phyloP scores from a whole-genome alignment of 73 alveolate species.

The Paramecium tetraurelia region DNA sequence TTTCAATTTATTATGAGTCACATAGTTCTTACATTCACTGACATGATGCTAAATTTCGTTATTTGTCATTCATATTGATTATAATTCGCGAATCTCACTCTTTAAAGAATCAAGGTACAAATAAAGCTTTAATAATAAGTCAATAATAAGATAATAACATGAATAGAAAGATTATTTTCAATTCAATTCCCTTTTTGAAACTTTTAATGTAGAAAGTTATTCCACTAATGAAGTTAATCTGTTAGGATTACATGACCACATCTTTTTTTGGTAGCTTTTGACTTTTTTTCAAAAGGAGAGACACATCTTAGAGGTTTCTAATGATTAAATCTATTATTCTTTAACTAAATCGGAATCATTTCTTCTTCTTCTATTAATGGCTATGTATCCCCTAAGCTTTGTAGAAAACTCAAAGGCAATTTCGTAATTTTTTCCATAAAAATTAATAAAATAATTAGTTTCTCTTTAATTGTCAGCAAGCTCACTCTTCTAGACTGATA shows the following conservation, averaged over 20 bases:
- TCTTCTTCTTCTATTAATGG: not conserved
- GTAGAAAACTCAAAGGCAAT: not conserved
- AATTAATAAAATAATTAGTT: not conserved
- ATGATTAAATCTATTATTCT: not conserved
- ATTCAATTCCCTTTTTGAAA: not conserved
- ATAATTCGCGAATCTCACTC: not conserved
- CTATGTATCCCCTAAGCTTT: not conserved
- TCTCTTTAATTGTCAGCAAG: too few relatives aligned
- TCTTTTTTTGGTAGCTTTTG: not conserved
- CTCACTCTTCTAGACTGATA: not conserved
- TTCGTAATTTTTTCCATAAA: not conserved
- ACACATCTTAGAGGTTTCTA: not conserved
- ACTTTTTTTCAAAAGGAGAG: not conserved
- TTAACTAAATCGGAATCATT: not conserved
- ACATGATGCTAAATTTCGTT: not conserved
- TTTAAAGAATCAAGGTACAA: not conserved
- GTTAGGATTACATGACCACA: not conserved
- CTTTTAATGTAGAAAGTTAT: not conserved
- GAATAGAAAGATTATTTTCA: not conserved
- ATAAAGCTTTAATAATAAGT: not conserved
- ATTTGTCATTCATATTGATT: not conserved
- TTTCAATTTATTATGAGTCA: too few relatives aligned
- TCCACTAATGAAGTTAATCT: not conserved
- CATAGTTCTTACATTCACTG: not conserved
- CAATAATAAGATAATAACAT: not conserved